These are phyloP conservation scores for Penicillium hesseltinei DNA, from an alignment of 2,329 filamentous ascomycete species.

Conservation along the genomic window DNA sequence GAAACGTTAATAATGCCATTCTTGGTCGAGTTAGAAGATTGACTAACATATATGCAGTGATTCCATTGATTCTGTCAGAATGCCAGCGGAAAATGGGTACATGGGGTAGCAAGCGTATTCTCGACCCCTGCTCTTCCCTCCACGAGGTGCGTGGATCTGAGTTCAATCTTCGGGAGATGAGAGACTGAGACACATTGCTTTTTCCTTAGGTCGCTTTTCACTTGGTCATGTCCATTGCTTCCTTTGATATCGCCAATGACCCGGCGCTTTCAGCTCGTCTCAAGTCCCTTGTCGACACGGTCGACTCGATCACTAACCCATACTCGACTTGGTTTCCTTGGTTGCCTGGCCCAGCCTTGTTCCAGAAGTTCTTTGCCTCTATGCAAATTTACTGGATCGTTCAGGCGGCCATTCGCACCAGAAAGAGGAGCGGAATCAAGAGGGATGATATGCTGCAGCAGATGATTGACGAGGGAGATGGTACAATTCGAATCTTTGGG, in stretches of 20 bases:
- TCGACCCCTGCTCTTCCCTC: slow-evolving; percentile 10
- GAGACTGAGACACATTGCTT: background rate
- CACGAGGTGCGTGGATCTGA: slow-evolving; percentile 1
- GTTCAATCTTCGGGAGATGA: too few species aligned
- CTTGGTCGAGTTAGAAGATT: background rate
- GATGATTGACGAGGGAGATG: slow-evolving; percentile 10
- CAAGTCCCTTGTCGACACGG: slow-evolving; percentile 3
- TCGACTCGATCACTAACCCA: slow-evolving; percentile 8
- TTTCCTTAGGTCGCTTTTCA: slow-evolving; percentile 4
- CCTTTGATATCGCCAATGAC: slow-evolving; percentile 9
- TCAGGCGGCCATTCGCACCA: background rate
- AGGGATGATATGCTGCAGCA: slow-evolving; percentile 8
- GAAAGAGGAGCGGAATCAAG: background rate
- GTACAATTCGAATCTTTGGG: slow-evolving; percentile 1
- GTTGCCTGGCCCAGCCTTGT: background rate
- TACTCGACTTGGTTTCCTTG: slow-evolving; percentile 2
- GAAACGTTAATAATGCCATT: background rate
- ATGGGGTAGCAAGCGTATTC: background rate
- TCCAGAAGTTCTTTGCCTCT: slow-evolving; percentile 2
- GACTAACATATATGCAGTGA: slow-evolving; percentile 1
- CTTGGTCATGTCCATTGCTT: slow-evolving; percentile 6
- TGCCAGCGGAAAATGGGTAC: slow-evolving; percentile 2
- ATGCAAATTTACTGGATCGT: background rate
- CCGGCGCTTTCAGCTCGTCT: slow-evolving; percentile 3
- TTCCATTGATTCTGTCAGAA: slow-evolving; percentile 4